A percentile compares a stretch with the other conserved stretches of the same genome.
phyloP scores from a whole-genome alignment of 139 green algal species.

The Limnomonas spitsbergensis region DNA sequence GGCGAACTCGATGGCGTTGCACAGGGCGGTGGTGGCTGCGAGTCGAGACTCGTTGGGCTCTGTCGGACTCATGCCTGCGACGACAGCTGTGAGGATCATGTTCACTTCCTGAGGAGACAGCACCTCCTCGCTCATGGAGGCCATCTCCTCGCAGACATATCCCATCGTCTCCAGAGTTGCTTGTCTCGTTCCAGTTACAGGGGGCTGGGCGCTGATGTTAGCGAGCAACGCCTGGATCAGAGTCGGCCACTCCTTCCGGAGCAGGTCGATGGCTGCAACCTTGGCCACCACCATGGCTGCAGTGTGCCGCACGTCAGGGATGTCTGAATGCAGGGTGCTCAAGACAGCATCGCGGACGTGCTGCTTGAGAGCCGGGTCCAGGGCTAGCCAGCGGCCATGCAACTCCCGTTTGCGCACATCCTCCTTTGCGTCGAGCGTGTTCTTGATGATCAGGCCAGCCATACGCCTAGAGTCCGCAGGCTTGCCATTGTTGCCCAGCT shows the following conservation, averaged over 20 bases:
- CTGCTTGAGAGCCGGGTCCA: constrained; percentile 61
- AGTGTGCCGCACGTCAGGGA: constrained; percentile 62
- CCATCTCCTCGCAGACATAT: constrained; percentile 95
- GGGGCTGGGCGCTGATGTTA: constrained; percentile 58
- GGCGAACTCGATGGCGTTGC: constrained; percentile 94
- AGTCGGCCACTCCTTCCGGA: constrained; percentile 74
- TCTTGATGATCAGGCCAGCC: constrained; percentile 95
- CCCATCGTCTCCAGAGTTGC: constrained; percentile 87
- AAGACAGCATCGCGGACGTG: constrained; percentile 81
- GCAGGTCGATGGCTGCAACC: constrained; percentile 91
- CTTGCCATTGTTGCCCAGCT: constrained; percentile 77
- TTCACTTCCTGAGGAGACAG: constrained; percentile 87
- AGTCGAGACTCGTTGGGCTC: constrained; percentile 82
- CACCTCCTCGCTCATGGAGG: constrained; percentile 67
- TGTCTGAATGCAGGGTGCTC: constrained; percentile 62
- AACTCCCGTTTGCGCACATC: constrained; percentile 58
- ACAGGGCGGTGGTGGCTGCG: constrained; percentile 84
- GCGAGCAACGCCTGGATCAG: constrained; percentile 72
- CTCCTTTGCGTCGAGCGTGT: constrained; percentile 89
- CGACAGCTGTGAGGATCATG: constrained; percentile 91
- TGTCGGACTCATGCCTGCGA: constrained; percentile 81
- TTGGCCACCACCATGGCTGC: constrained; percentile 90
- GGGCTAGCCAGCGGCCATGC: constrained; percentile 63
- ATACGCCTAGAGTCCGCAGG: constrained; percentile 69
- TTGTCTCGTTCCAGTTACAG: constrained; percentile 49